These are phyloP conservation scores for Trypanosoma scelopori DNA, from an alignment of 208 protist species.

Conservation along the genomic window DNA sequence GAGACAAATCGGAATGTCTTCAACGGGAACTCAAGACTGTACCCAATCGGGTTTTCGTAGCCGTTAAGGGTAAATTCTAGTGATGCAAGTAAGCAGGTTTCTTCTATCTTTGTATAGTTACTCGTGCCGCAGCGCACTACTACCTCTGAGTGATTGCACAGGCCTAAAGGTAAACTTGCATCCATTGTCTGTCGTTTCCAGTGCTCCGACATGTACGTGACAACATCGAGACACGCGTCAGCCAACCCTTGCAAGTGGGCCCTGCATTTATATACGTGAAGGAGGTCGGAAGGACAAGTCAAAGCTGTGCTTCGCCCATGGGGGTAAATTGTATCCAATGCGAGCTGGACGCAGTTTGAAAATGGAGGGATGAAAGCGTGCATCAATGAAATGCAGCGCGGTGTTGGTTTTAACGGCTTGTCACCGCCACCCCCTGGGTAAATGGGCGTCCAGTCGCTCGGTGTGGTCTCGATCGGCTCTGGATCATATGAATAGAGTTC, in stretches of 20 bases:
- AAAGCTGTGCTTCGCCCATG: background rate
- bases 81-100: constrained; percentile 5
- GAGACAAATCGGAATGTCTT: background rate
- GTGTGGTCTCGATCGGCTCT: constrained; percentile 15
- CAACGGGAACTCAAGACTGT: constrained; percentile 11
- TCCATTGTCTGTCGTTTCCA: constrained; percentile 17
- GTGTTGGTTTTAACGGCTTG: constrained; percentile 10
- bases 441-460: constrained; percentile 10
- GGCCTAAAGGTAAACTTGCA: constrained; percentile 9
- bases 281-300: constrained; percentile 6
- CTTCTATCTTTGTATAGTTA: background rate
- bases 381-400: constrained; percentile 7
- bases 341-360: constrained; percentile 12
- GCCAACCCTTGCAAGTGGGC: background rate
- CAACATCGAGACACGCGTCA: constrained; percentile 15
- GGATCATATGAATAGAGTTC: constrained; percentile 9
- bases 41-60: constrained; percentile 22
- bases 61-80: constrained; percentile 7
- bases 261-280: background rate
- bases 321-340: constrained; percentile 8
- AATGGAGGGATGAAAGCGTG: constrained; percentile 11
- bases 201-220: background rate
- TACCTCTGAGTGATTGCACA: constrained; percentile 11
- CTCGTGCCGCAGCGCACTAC: constrained; percentile 8
- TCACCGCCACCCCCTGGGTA: constrained; percentile 13